Evolutionary conservation across 805 yeast genomes (phyloP).

Genomic region (Starmerella floricola): DNA sequence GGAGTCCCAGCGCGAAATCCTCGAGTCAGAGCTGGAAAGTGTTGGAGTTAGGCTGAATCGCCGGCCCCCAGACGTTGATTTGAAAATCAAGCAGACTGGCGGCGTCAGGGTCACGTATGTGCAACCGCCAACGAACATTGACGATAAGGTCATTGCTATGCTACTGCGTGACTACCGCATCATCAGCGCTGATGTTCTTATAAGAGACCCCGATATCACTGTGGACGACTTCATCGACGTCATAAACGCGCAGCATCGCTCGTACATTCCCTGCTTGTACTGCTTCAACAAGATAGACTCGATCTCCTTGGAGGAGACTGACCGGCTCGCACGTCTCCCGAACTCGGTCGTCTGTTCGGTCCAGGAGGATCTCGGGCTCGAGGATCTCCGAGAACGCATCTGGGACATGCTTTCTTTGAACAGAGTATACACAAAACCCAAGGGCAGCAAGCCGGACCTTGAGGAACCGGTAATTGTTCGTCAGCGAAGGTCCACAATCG

Average conservation of each 20-base stretch:
- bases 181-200: constrained; percentile 85
- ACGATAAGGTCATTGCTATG: constrained; percentile 65
- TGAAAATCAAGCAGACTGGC: constrained; percentile 73
- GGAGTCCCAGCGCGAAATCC: constrained; percentile 70
- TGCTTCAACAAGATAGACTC: constrained; percentile 94
- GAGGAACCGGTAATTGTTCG: constrained; percentile 87
- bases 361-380: constrained; percentile 72
- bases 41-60: constrained; percentile 88
- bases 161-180: constrained; percentile 76
- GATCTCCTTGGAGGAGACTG: constrained; percentile 87
- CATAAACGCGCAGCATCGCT: constrained; percentile 74
- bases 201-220: constrained; percentile 79
- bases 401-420: constrained; percentile 78
- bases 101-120: constrained; percentile 77
- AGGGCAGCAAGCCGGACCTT: constrained; percentile 73
- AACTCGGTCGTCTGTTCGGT: constrained; percentile 91
- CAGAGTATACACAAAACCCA: constrained; percentile 71
- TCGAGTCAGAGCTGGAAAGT: constrained; percentile 81
- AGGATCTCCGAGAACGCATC: constrained; percentile 80
- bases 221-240: constrained; percentile 89
- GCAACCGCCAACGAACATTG: constrained; percentile 68
- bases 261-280: constrained; percentile 81
- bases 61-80: constrained; percentile 63
- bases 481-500: constrained; percentile 56
- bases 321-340: constrained; percentile 81